Evolutionary conservation across 768 basidiomycete species (phyloP), one percentile per base, ranked within the genome.

Genomic region (Pleurotus giganteus): DNA sequence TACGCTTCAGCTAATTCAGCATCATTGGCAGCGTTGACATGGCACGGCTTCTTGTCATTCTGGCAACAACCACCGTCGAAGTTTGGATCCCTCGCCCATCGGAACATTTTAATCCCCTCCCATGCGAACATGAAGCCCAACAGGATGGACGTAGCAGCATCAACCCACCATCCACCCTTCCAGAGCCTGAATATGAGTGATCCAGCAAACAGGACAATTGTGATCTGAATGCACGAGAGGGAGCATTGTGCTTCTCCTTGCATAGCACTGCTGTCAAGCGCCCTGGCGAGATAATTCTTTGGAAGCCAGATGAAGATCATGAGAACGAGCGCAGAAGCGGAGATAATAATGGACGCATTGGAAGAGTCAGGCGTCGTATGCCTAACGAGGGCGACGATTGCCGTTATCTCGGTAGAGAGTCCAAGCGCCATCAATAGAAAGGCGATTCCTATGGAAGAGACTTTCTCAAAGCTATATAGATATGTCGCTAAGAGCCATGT

Each of bases 161-260:
- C 78, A 12, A 77, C 63, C 77, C 78, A 79, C 78, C 77, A 78
- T 0, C 76, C 78, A n/a, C 73, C 70, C 4, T 61, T 55, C 77
- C 77, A 76, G 3, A 71, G 58, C 5, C 69, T 61, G 41, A 65
- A 77, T 26, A 77, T 65, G 45, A 76, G 53, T 4, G 70, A 69
- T 1, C 77, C 78, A 1, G 72, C 36, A 53, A 79, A 73, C 12
- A 79, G 61, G 2, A 79, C 75, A 19, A 67, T 34, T 0, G 76
- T 78, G 26, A 79, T 69, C 53, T 79, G 70, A 36, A 71, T 68
- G 57, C 78, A 79, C 24, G 69, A 70, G 9, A 79, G 68, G 0
- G 74, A 70, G 29, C 77, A 79, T 32, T 69, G 63, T 2, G 78
- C 74, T 61, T 79, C 77, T 28, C 75, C 75, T 37, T 71, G 61